Conservation (phyloP, 139 green algal genomes). For the Pleodorina starrii region DNA sequence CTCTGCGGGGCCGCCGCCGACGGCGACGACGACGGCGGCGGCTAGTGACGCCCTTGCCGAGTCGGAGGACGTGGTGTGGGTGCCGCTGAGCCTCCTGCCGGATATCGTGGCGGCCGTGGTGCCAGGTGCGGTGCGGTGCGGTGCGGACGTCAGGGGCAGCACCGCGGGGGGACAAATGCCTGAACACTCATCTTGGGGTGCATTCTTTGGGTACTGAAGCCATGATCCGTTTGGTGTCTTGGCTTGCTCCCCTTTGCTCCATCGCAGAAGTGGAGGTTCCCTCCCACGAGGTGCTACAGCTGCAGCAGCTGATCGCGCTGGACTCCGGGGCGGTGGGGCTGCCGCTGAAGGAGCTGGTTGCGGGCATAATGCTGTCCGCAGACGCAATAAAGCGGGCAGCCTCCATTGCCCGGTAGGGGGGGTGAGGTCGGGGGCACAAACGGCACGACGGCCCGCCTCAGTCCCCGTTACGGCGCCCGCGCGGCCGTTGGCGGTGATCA, state of each 20-base stretch:
- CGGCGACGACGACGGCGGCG: neutral
- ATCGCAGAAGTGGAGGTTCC: neutral
- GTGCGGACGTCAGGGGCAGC: neutral
- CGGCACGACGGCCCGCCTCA: too few relatives aligned
- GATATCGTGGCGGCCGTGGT: neutral
- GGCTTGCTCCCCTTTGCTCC: too few relatives aligned
- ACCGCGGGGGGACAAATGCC: too few relatives aligned
- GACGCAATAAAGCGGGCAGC: slow-evolving; percentile 16
- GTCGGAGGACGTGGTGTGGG: neutral
- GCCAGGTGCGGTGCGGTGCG: neutral
- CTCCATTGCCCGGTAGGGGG: neutral
- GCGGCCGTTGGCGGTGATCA: too few relatives aligned
- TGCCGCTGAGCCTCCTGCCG: neutral
- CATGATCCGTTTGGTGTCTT: too few relatives aligned
- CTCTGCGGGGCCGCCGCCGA: too few relatives aligned
- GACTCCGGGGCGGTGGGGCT: neutral
- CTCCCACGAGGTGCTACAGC: neutral
- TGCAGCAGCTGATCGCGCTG: slow-evolving; percentile 13
- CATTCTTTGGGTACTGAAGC: too few relatives aligned
- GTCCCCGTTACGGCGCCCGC: too few relatives aligned
- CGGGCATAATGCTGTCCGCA: neutral
- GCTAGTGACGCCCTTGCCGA: too few relatives aligned
- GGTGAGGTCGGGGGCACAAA: too few relatives aligned
- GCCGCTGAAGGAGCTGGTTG: neutral
- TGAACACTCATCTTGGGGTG: too few relatives aligned